Evolutionary conservation across 371 early-diverging fungal species (phyloP), one percentile per base, ranked within the genome.

Genomic region (Zychaea mexicana): DNA sequence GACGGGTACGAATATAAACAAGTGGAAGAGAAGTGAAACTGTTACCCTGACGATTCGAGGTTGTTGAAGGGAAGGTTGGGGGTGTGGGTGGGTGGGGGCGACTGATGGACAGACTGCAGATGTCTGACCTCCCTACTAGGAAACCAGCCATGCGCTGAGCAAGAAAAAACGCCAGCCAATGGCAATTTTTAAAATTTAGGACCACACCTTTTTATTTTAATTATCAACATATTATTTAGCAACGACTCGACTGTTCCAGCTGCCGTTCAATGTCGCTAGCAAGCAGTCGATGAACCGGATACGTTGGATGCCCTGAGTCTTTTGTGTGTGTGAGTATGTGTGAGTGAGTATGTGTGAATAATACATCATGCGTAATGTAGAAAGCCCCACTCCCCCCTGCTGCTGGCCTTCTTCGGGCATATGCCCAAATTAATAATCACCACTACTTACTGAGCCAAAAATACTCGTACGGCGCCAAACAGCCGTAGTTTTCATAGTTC

Each of bases 231-330:
- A 42, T 42, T 42, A 17, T 42, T 59, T 13, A 59, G 19, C 45
- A 46, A 22, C 31, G 60, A 32, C 60, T 45, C 6, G 1, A 19
- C 15, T 42, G 32, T 30, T 59, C 22, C n/a, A 54, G 39, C 21
- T 54, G 19, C 42, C 54, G 8, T 33, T 52, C 45, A 17, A 54
- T 55, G 9, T 30, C 46, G 1, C 28, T 15, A 26, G 66, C 61
- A 27, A 66, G 13, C 24, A 66, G 31, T 22, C 61, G 38, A 33
- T 66, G 66, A 27, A 66, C 66, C 3, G 66, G 66, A 49, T 66
- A 66, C 7, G 61, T 66, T 3, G 61, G 49, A 61, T 61, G 66
- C 12, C 61, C 66, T 8, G 61, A 57, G 28, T 66, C 65, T 65
- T 27, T 57, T 39, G 17, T 26, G n/a, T n/a, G 15, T 2, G 28